A percentile compares a stretch with the other conserved stretches of the same genome.
Conservation (phyloP, 768 basidiomycete genomes). For the Daedaleopsis nitida region DNA sequence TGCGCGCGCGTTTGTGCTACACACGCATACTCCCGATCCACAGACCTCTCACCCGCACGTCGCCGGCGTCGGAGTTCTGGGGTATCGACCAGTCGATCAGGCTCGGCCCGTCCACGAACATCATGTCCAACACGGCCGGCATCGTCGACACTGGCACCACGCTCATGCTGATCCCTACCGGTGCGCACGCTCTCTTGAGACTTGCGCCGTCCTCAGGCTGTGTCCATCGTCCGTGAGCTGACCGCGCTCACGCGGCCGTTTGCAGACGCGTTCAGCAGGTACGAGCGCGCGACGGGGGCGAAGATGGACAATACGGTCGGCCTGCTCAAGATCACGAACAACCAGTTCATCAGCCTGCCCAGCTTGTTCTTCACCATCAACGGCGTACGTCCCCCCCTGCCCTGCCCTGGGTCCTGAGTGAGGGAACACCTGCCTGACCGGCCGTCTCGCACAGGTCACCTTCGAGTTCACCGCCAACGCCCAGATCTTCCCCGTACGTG, state of each 20-base stretch:
- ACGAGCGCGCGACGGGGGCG: constrained; percentile 35
- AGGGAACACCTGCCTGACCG: not conserved
- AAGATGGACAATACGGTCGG: constrained; percentile 33
- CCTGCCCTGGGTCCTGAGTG: not conserved
- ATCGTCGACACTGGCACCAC: constrained; percentile 42
- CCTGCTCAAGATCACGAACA: constrained; percentile 30
- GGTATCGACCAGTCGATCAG: constrained; percentile 37
- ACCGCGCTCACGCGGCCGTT: too few relatives aligned
- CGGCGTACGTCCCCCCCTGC: constrained; percentile 20
- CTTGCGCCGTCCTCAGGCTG: not conserved
- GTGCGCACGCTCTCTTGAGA: constrained; percentile 12
- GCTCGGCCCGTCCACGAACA: constrained; percentile 27
- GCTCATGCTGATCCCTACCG: constrained; percentile 33
- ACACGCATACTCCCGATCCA: not conserved
- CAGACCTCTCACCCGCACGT: constrained; percentile 33
- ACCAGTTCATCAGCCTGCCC: constrained; percentile 33
- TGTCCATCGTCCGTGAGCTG: not conserved
- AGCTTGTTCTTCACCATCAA: constrained; percentile 36
- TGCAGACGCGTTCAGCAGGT: constrained; percentile 34
- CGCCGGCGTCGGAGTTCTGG: constrained; percentile 35
- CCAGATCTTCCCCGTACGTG: constrained; percentile 34
- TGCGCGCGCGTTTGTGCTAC: not conserved
- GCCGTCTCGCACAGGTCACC: constrained; percentile 11
- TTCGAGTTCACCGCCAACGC: constrained; percentile 34
- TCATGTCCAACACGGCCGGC: constrained; percentile 32